phyloP scores from a whole-genome alignment of 176 grass and related monocot species.

The Cenchrus fungigraminus region DNA sequence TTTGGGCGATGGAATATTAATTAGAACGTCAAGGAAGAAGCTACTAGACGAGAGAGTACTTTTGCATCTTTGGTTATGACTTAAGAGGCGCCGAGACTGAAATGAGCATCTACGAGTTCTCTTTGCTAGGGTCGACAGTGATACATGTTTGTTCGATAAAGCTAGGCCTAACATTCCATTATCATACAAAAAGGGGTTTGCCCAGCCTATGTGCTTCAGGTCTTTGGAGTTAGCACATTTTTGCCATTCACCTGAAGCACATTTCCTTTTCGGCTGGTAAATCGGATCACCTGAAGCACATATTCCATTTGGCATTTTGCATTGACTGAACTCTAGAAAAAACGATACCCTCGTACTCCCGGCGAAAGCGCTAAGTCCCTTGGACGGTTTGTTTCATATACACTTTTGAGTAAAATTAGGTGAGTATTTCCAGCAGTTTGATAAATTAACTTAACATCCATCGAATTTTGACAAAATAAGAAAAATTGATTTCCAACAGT shows the following conservation, averaged over 20 bases:
- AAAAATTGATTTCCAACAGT: no score
- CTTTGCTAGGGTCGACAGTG: background rate
- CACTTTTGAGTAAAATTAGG: background rate
- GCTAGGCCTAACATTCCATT: background rate
- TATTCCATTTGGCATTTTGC: background rate
- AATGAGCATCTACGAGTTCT: conserved; percentile 30
- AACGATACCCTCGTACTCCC: background rate
- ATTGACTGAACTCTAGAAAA: background rate
- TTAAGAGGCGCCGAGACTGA: background rate
- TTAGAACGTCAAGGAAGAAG: background rate
- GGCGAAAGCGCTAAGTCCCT: background rate
- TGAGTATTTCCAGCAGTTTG: no score
- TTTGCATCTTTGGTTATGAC: conserved; percentile 24
- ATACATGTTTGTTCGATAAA: background rate
- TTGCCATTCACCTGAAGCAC: no score
- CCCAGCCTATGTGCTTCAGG: background rate
- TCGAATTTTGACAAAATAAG: no score
- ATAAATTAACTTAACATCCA: no score
- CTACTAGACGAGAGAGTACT: background rate
- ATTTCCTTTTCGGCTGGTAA: background rate
- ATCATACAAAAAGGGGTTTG: background rate
- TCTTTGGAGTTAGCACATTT: no score
- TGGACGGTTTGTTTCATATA: no score
- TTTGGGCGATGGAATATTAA: conserved; percentile 23
- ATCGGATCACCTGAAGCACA: background rate